Evolutionary conservation across 257 asterid genomes (phyloP).

Genomic region (Knoxia roxburghii): DNA sequence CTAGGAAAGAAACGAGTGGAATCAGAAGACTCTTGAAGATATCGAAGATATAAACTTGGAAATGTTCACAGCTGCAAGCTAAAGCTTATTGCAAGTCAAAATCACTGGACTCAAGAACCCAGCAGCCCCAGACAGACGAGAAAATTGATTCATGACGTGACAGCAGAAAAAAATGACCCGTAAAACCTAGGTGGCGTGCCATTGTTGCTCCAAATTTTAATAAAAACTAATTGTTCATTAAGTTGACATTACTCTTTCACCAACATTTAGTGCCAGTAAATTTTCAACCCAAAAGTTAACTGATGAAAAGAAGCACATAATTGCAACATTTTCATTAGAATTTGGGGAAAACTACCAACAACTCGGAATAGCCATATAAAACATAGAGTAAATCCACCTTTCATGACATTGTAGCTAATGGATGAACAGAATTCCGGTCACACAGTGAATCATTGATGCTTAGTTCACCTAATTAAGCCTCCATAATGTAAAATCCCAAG

Average conservation of each 20-base stretch:
- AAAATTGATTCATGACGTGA: not conserved
- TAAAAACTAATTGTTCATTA: not conserved
- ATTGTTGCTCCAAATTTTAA: not conserved
- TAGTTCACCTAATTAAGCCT: not conserved
- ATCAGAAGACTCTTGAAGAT: not conserved
- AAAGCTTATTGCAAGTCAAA: not conserved
- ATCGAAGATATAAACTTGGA: not conserved
- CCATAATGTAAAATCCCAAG: not conserved
- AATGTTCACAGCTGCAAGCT: not conserved
- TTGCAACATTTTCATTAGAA: not conserved
- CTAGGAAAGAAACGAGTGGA: slow-evolving; percentile 30
- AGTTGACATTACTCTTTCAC: not conserved
- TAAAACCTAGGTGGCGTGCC: not conserved
- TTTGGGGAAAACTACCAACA: not conserved
- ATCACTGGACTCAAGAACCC: not conserved
- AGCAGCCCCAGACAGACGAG: not conserved
- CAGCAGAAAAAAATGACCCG: not conserved
- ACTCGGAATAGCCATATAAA: not conserved
- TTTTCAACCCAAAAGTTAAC: not conserved
- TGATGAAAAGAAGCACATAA: not conserved
- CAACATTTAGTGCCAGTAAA: not conserved
- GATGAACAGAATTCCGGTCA: not conserved
- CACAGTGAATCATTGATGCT: not conserved
- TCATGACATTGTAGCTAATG: not conserved
- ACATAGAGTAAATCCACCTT: not conserved